Base-by-base conservation (phyloP, 2,329 filamentous ascomycete genomes). In the Neoscytalidium dimidiatum region DNA sequence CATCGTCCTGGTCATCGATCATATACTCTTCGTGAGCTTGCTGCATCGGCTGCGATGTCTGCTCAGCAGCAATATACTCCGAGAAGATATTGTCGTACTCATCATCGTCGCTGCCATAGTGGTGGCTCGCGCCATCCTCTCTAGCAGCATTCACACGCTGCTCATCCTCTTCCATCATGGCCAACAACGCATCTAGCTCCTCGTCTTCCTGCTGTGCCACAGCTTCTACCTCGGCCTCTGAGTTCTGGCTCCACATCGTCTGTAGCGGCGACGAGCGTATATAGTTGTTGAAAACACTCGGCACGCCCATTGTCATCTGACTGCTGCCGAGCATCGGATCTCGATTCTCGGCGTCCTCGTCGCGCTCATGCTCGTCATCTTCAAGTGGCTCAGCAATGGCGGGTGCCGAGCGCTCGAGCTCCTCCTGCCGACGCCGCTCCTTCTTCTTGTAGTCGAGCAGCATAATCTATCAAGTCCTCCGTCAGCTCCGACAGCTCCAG, bases 61-160 rank as follows among this genome's bases (percentile, higher is more conserved):
- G 49, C 17, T 56, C 14, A 8, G 31, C 28, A 35, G 35, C 33
- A 6, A 65, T 17, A 21, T 38, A 38, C 35, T 92, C 87, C 80
- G 86, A 85, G 73, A 97, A 88, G 7, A 88, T 78, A 67, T 79
- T 78, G 69, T 88, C 85, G 70, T 87, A 88, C 67, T 88, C 86
- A 38, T 84, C 83, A n/a, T 60, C 56, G 67, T 87, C 85, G 68
- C 83, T 84, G n/a, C 80, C 79, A 51, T 80, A 77, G 46, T 76
- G 71, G 68, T 73, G 73, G 67, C 11, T 73, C 69, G 31, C 68
- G 46, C 21, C 63, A 57, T 44, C 65, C 62, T 29, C 28, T 43
- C 51, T 14, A 52, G 33, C 11, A 67, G 28, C 33, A 38, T 49
- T 43, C 11, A 38, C 35, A 6, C 23, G 29, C 6, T 66, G 33